Base-by-base conservation (phyloP, 2,329 filamentous ascomycete genomes). In the Onygena corvina region DNA sequence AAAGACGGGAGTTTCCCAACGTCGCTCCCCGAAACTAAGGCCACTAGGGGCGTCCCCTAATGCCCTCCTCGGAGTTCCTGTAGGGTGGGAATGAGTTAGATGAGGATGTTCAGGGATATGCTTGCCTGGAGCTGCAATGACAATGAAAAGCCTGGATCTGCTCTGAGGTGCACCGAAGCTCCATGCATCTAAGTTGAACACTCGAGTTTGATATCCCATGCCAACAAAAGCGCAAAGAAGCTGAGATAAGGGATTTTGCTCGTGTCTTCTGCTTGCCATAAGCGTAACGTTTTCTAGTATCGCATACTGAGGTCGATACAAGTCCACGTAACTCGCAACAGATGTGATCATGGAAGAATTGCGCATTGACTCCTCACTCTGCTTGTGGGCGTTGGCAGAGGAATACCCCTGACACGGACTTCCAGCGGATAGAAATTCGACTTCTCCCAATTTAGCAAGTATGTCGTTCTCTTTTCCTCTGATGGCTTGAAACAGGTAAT, bases 321-420 rank as follows among this genome's bases (percentile, higher is more conserved):
- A 66, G 54, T 93, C 86, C 1, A 90, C 71, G 52, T 76, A 86
- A 0, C 85, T 79, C 0, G 80, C 81, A 31, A 90, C 86, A 0
- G 84, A 84, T 0, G 84, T 85, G 0, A 92, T 76, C 25, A 92
- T 76, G 0, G 84, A 89, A 29, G 83, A 83, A 59, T 92, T 87
- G 51, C 78, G 77, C 4, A 79, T 64, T 6, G 84, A 81, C 3
- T 67, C 48, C 0, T 69, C 59, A 1, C 75, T 81, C 0, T 71
- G 67, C 57, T 73, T 79, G 56, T 81, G 64, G 0, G 56, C 56
- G 3, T 89, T 89, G 1, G 86, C 62, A 0, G 56, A 48, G 0
- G 84, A 88, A 58, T 87, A 92, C 0, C 83, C 86, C 12, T 82
- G 84, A 55, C 86, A 93, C 0, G 86, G 86, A 47, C 79, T 85